A percentile compares a stretch with the other conserved stretches of the same genome.
These are phyloP conservation scores for Pouteria glomerata DNA, from an alignment of 148 eudicot species.

Conservation along the genomic window DNA sequence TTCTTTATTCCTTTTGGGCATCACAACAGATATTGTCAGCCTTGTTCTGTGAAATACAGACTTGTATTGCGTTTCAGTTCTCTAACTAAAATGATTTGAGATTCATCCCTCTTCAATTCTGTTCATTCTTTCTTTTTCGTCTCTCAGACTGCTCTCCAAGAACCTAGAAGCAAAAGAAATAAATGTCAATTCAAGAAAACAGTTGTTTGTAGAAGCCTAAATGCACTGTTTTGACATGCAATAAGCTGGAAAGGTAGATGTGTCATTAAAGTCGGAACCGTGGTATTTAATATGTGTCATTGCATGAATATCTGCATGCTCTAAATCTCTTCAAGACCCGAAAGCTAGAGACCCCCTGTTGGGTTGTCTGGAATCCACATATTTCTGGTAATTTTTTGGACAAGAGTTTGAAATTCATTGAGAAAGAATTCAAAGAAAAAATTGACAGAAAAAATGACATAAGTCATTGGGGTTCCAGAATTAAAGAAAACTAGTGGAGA, in stretches of 20 bases:
- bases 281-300: not conserved
- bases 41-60: slow-evolving; percentile 13
- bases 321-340: not conserved
- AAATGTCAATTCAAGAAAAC: not conserved
- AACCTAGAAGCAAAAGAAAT: not conserved
- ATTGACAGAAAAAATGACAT: not conserved
- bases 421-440: not conserved
- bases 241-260: not conserved
- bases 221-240: too few relatives aligned
- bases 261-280: not conserved
- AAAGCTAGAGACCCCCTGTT: not conserved
- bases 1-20: slow-evolving; percentile 4
- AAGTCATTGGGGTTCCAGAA: not conserved
- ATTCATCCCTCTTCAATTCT: slow-evolving; percentile 1
- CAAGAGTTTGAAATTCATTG: not conserved
- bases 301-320: not conserved
- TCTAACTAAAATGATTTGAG: not conserved
- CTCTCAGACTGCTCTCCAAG: not conserved
- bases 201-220: not conserved
- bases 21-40: slow-evolving; percentile 16
- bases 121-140: not conserved
- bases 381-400: not conserved
- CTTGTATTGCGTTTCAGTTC: not conserved
- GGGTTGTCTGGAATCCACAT: not conserved
- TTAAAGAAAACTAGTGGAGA: slow-evolving; percentile 9